Evolutionary conservation across 2,329 filamentous ascomycete species (phyloP), one percentile per base, ranked within the genome.

Genomic region (Colletotrichum tabaci): DNA sequence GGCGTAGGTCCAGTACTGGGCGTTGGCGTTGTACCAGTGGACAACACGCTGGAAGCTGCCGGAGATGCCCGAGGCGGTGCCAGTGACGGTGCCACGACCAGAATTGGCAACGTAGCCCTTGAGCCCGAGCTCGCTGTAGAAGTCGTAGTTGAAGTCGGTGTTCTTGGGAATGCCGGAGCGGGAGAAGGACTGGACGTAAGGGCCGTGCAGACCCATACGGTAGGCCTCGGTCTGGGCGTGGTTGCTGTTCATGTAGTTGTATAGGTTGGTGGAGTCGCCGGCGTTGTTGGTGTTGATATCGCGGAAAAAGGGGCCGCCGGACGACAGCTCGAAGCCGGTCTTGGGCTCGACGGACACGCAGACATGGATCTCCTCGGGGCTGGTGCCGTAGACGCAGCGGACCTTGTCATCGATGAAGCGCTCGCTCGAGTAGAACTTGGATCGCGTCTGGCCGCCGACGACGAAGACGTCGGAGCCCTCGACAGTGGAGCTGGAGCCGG

Each of bases 391-490:
- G 47, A 91, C 88, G 79, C 91, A 93, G 77, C 91, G 90, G 35
- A 87, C 85, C 55, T 88, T 83, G 75, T 92, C 90, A 77, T 93
- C 91, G 77, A 93, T 92, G 80, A 92, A 93, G n/a, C 90, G 86
- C 73, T 91, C 84, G 70, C 88, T 90, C 2, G 89, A 91, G 82
- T 91, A 93, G 83, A 93, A 93, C 79, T 93, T 93, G 80, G 88
- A 90, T 49, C 91, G 87, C 0, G 91, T 93, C 78, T 93, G 83
- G 26, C 89, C 88, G 73, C 84, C 80, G 55, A 93, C 89, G 10
- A 90, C 71, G 76, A 87, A 93, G 67, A 89, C 87, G 69, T 89
- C 88, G 1, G 84, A 87, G 52, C 86, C 90, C 77, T 92, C 91
- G 62, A 92, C 83, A 4, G 82, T 79, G 2, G 87, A 83, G 12